Conservation (phyloP, 495 filamentous ascomycete species). For the Talaromyces trachyspermus region DNA sequence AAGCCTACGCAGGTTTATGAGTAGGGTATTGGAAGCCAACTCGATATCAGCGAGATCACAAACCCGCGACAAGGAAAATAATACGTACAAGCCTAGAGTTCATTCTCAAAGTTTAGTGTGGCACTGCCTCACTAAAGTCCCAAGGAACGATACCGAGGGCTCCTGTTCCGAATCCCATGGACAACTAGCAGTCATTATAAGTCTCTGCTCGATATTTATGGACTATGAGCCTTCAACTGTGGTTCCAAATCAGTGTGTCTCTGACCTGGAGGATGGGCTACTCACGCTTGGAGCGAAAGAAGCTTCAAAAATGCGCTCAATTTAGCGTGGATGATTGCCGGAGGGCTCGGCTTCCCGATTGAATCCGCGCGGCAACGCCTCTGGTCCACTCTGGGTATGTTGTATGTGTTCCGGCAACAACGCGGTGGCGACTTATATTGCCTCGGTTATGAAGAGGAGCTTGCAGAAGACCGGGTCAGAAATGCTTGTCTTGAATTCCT, state of each 20-base stretch:
- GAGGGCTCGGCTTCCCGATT: slow-evolving; percentile 8
- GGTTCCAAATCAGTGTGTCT: slow-evolving; percentile 7
- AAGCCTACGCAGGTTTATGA: not conserved
- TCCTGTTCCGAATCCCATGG: slow-evolving; percentile 6
- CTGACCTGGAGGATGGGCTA: slow-evolving; percentile 7
- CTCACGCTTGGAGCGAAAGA: slow-evolving; percentile 6
- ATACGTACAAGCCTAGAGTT: not conserved
- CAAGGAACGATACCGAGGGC: slow-evolving; percentile 3
- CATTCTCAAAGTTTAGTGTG: slow-evolving; percentile 4
- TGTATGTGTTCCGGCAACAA: slow-evolving; percentile 5
- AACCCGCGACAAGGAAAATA: no score
- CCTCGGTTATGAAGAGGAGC: no score
- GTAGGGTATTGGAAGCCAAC: not conserved
- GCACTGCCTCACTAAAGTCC: slow-evolving; percentile 3
- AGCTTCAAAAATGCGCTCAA: slow-evolving; percentile 10
- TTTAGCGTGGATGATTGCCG: slow-evolving; percentile 9
- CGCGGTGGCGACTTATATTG: not conserved
- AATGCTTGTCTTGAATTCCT: not conserved
- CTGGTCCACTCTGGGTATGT: slow-evolving; percentile 4
- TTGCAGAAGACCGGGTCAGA: not conserved
- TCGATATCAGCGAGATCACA: no score
- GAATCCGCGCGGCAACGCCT: slow-evolving; percentile 3
- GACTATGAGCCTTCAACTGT: slow-evolving; percentile 4
- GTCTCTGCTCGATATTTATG: slow-evolving; percentile 8
- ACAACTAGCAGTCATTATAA: slow-evolving; percentile 5